Conservation (phyloP, 169 alveolate species). For the Plasmodium adleri region DNA sequence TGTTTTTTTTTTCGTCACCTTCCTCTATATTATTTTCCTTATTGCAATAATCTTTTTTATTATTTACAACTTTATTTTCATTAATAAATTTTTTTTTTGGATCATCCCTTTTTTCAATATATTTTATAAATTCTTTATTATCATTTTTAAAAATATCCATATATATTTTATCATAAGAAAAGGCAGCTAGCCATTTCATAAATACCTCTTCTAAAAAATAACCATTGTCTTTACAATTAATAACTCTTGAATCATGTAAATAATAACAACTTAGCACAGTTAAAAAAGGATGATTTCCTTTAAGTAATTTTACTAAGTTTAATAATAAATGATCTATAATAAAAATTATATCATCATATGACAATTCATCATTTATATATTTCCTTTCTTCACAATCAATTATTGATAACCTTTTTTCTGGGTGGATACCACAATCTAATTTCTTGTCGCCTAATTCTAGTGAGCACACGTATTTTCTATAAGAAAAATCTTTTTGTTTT, state of each 20-base stretch:
- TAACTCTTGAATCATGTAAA: slow-evolving; percentile 53
- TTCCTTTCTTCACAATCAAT: slow-evolving; percentile 68
- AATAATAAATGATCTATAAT: slow-evolving; percentile 41
- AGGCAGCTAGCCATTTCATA: slow-evolving; percentile 13
- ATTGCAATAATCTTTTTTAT: not conserved
- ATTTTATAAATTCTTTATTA: slow-evolving; percentile 35
- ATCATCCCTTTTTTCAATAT: not conserved
- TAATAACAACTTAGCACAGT: slow-evolving; percentile 66
- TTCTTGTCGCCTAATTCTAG: slow-evolving; percentile 60
- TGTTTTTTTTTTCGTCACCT: no score
- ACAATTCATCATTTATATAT: slow-evolving; percentile 26
- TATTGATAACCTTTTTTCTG: slow-evolving; percentile 62
- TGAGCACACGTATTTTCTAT: slow-evolving; percentile 40
- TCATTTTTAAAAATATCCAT: slow-evolving; percentile 46
- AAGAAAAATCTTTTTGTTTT: slow-evolving; percentile 25
- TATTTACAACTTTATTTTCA: not conserved
- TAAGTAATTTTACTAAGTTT: slow-evolving; percentile 33
- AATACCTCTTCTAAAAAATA: slow-evolving; percentile 51
- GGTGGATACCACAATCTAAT: slow-evolving; percentile 64
- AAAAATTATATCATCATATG: slow-evolving; percentile 19
- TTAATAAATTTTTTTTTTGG: not conserved
- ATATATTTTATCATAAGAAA: slow-evolving; percentile 30
- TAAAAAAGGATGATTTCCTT: slow-evolving; percentile 70
- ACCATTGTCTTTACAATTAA: slow-evolving; percentile 16
- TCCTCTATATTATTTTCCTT: not conserved